phyloP scores from a whole-genome alignment of 495 filamentous ascomycete genomes.

The Pyrenopolyporus hunteri region DNA sequence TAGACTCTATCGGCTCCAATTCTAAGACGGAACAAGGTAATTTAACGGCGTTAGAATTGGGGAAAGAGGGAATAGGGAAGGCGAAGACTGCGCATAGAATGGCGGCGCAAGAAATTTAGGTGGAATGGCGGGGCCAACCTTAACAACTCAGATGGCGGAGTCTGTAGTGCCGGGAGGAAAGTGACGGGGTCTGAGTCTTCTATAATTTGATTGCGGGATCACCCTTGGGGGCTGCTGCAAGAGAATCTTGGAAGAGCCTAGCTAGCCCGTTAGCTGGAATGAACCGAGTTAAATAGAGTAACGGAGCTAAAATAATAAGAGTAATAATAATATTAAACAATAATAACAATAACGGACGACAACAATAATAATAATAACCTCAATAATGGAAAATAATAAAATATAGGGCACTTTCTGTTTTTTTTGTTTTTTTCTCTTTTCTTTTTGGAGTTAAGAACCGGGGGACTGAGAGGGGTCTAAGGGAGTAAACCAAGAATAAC shows the following conservation, averaged over 20 bases:
- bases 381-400: constrained; percentile 13
- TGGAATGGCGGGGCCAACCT: constrained; percentile 41
- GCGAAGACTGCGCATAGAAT: constrained; percentile 14
- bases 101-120: constrained; percentile 40
- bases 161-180: constrained; percentile 36
- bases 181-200: constrained; percentile 36
- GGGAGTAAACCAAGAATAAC: constrained; percentile 21
- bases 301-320: not conserved
- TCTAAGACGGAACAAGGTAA: constrained; percentile 4
- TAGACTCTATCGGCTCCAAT: constrained; percentile 8
- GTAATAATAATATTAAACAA: constrained; percentile 5
- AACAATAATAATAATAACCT: not conserved
- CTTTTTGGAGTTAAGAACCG: constrained; percentile 22
- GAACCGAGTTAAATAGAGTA: constrained; percentile 31
- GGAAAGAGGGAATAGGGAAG: not conserved
- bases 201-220: constrained; percentile 41
- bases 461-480: constrained; percentile 15
- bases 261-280: constrained; percentile 40
- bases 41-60: not conserved
- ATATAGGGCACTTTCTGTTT: constrained; percentile 23
- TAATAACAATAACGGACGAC: not conserved
- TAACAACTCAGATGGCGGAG: constrained; percentile 39
- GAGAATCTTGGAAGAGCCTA: constrained; percentile 41
- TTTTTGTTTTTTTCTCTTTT: too few species aligned
- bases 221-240: constrained; percentile 41